Base-by-base conservation (phyloP, 768 basidiomycete species). In the Kondoa malvinella region DNA sequence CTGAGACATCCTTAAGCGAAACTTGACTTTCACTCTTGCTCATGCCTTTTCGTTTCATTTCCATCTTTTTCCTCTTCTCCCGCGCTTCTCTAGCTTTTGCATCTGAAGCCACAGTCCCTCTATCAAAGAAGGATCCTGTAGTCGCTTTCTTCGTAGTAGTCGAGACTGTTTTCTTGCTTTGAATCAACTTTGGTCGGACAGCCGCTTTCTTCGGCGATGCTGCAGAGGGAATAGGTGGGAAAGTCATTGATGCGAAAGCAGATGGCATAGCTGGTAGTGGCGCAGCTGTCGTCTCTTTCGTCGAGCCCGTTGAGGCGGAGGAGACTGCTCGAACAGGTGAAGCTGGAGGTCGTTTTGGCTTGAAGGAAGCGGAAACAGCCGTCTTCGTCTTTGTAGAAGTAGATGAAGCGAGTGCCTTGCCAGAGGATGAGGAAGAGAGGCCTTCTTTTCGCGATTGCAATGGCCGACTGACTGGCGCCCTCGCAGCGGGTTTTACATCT, bases 51-150 rank as follows among this genome's bases (percentile, higher is more conserved):
- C 8, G 40, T 21, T 50, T 50, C 40, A 8, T 21, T 60, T 60
- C 58, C 30, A 25, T 4, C n/a, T 26, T 25, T 29, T 31, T 25
- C 15, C 58, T 25, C 58, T 60, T 60, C 27, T 60, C 58, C 27
- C 27, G 4, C 58, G 61, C 61, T 32, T 63, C 61, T 33, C 31
- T 63, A 27, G 61, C 61, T 32, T 63, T 63, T 17, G 33, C 27
- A 17, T 63, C 61, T 3, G 3, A 3, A 3, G 30, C 61, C 3
- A 63, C 15, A 14, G 61, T 63, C 3, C 29, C 16, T 21, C 33
- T 30, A 33, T 32, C 33, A 32, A 63, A 63, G 26, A 33, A 16
- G 32, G 29, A 21, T 16, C 29, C 27, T 3, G 29, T 8, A 29
- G 61, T 33, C 8, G 30, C 15, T 32, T 63, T 63, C 29, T 17